Evolutionary conservation across 1,284 basidiomycete species (phyloP).

Genomic region (Trichosporon coremiiforme): DNA sequence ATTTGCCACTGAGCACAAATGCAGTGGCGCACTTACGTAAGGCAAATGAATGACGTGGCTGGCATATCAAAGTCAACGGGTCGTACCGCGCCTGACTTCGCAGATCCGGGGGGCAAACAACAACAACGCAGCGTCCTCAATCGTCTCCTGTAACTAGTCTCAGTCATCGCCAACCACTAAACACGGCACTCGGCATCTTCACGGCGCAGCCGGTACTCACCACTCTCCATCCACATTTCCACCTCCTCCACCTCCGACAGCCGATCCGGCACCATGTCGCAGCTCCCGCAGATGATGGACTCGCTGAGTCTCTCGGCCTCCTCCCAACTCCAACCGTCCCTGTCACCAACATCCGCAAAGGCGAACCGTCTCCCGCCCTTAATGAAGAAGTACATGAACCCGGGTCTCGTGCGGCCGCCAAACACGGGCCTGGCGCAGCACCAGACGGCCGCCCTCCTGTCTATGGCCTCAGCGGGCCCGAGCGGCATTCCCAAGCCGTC

Average conservation of each 20-base stretch:
- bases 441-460: slow-evolving; percentile 47
- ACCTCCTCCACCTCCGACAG: neutral
- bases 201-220: neutral
- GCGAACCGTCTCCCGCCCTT: slow-evolving; percentile 49
- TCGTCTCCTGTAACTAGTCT: neutral
- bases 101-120: neutral
- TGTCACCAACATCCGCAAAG: neutral
- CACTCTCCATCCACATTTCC: neutral
- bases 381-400: slow-evolving; percentile 57
- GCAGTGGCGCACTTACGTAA: too few relatives aligned
- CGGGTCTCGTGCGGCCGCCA: slow-evolving; percentile 47
- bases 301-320: slow-evolving; percentile 1
- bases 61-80: slow-evolving; percentile 4
- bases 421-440: slow-evolving; percentile 45
- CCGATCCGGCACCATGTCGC: neutral
- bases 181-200: neutral
- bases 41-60: neutral
- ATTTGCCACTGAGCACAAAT: neutral
- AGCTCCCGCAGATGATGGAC: slow-evolving; percentile 15
- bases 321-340: neutral
- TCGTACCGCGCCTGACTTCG: slow-evolving; percentile 3
- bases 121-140: neutral
- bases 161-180: neutral
- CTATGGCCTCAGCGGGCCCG: slow-evolving; percentile 44
- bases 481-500: slow-evolving; percentile 43